A percentile compares a stretch with the other conserved stretches of the same genome.
phyloP scores from a whole-genome alignment of 495 filamentous ascomycete genomes.

The Penicillium salamii region DNA sequence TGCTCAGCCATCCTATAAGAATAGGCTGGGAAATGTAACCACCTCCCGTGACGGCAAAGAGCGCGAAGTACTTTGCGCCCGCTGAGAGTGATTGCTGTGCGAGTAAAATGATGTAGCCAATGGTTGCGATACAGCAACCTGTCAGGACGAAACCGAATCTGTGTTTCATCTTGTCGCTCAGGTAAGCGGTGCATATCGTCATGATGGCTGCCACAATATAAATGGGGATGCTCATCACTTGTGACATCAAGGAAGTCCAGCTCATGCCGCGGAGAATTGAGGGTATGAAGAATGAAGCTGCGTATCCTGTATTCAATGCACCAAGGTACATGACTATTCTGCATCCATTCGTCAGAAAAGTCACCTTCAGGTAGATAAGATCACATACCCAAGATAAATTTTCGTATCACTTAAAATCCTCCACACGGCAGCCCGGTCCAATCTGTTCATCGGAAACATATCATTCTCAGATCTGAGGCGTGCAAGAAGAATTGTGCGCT shows the following conservation, averaged over 20 bases:
- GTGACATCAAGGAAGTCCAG: conserved; percentile 46
- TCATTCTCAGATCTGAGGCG: conserved; percentile 42
- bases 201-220: conserved; percentile 51
- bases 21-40: conserved; percentile 49
- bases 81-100: conserved; percentile 32
- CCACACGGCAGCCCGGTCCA: conserved; percentile 44
- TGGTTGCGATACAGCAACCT: conserved; percentile 43
- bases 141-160: conserved; percentile 51
- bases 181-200: conserved; percentile 41
- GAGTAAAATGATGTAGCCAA: conserved; percentile 51
- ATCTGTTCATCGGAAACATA: conserved; percentile 45
- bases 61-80: conserved; percentile 44
- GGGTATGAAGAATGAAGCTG: conserved; percentile 52
- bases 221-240: conserved; percentile 55
- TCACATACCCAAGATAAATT: conserved; percentile 47
- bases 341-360: too few relatives aligned
- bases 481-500: conserved; percentile 41
- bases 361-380: neutral
- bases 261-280: conserved; percentile 57
- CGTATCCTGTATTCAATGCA: conserved; percentile 49
- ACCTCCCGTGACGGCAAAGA: conserved; percentile 47
- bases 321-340: conserved; percentile 50
- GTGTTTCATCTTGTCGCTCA: conserved; percentile 47
- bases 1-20: conserved; percentile 51
- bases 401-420: conserved; percentile 53